Conservation (phyloP, 2,329 filamentous ascomycete genomes). For the Penicillium sp. region DNA sequence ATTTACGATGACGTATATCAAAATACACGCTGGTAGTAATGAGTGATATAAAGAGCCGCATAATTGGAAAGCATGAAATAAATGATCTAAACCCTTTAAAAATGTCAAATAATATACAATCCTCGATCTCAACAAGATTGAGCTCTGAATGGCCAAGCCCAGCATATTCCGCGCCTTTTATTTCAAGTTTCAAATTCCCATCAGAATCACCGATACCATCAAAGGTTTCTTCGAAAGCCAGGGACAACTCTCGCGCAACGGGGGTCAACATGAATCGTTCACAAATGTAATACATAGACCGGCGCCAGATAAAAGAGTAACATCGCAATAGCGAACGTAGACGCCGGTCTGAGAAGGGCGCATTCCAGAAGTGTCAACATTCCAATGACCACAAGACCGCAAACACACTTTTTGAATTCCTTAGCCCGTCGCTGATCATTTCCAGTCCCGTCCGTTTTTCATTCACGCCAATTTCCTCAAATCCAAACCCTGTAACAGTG, state of each 20-base stretch:
- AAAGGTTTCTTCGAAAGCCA: conserved; percentile 2
- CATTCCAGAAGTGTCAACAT: conserved; percentile 3
- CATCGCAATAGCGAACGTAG: neutral
- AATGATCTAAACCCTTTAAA: neutral
- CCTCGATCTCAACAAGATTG: neutral
- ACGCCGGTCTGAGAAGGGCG: neutral
- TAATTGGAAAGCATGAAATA: neutral
- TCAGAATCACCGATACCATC: no score
- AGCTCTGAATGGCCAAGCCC: no score
- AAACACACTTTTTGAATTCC: neutral
- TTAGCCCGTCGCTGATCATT: neutral
- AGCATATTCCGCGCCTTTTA: no score
- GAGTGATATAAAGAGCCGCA: no score
- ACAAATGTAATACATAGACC: conserved; percentile 1
- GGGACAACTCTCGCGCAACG: neutral
- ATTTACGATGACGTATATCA: conserved; percentile 1
- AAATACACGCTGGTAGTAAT: no score
- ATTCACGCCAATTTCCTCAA: conserved; percentile 40
- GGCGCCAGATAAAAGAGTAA: neutral
- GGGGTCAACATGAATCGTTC: conserved; percentile 5
- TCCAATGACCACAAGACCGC: neutral
- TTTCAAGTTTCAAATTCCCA: no score
- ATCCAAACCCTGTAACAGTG: conserved; percentile 36
- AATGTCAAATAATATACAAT: neutral
- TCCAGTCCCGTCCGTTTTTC: conserved; percentile 35